These are phyloP conservation scores for Sphagnum fallax DNA, from an alignment of 228 moss, liverwort and hornwort genomes.

Conservation along the genomic window DNA sequence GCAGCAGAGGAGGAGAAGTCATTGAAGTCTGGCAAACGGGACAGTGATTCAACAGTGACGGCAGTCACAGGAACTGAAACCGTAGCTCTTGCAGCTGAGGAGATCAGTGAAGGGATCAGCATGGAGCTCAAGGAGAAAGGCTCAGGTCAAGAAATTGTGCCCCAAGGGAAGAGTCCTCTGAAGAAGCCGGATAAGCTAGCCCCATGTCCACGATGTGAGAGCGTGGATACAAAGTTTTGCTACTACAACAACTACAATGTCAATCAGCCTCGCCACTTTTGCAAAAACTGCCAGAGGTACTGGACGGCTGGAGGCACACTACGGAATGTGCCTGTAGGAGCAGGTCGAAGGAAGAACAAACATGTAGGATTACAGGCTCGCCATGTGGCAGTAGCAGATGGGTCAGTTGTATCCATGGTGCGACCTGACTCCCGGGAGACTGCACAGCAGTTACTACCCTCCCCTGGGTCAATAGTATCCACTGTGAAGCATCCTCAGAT, in stretches of 20 bases:
- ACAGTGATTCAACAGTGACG: constrained; percentile 6
- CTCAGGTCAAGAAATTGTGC: constrained; percentile 6
- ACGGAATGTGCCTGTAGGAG: background rate
- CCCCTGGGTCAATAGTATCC: background rate
- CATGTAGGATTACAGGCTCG: constrained; percentile 1
- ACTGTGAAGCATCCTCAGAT: constrained; percentile 1
- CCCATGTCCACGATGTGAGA: background rate
- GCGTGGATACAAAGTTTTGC: background rate
- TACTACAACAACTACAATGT: background rate
- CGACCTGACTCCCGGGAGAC: constrained; percentile 12
- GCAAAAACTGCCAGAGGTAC: background rate
- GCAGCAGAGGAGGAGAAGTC: constrained; percentile 21
- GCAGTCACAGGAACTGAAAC: background rate
- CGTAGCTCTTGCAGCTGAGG: background rate
- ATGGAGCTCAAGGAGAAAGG: constrained; percentile 4
- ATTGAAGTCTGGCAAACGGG: constrained; percentile 10
- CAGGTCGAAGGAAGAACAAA: background rate
- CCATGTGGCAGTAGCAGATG: background rate
- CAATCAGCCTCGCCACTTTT: background rate
- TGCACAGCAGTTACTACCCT: background rate
- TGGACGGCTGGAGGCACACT: background rate
- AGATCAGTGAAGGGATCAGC: background rate
- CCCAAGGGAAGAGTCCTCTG: background rate
- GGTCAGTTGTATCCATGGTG: constrained; percentile 1
- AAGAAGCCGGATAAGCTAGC: background rate